Evolutionary conservation across 768 basidiomycete species (phyloP).

Genomic region (Termitomyces heimii): DNA sequence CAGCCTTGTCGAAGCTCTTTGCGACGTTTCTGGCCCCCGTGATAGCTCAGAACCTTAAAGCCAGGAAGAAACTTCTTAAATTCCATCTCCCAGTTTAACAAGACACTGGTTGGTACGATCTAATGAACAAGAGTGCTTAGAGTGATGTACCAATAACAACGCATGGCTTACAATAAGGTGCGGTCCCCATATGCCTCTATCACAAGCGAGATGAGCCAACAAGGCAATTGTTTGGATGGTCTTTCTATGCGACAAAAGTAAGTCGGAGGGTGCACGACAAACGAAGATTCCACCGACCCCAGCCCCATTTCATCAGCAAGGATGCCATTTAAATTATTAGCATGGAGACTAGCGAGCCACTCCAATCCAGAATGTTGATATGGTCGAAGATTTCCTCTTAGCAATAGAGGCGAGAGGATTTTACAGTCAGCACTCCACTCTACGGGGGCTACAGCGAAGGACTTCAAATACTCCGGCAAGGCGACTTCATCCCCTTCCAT

Average conservation of each 20-base stretch:
- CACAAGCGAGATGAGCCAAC: slow-evolving; percentile 87
- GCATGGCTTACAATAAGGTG: slow-evolving; percentile 66
- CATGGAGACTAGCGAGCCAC: slow-evolving; percentile 88
- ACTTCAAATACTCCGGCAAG: slow-evolving; percentile 53
- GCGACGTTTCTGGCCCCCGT: slow-evolving; percentile 83
- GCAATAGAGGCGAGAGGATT: slow-evolving; percentile 62
- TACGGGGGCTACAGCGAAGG: slow-evolving; percentile 67
- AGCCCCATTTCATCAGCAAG: slow-evolving; percentile 94
- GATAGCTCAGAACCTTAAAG: slow-evolving; percentile 83
- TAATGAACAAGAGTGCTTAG: slow-evolving; percentile 22
- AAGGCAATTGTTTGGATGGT: slow-evolving; percentile 96
- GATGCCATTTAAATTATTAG: slow-evolving; percentile 76
- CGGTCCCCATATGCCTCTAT: slow-evolving; percentile 88
- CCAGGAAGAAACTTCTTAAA: slow-evolving; percentile 94
- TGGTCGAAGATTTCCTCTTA: slow-evolving; percentile 84
- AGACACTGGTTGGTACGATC: slow-evolving; percentile 89
- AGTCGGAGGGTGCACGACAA: not conserved
- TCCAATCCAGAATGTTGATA: slow-evolving; percentile 93
- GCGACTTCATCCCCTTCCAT: slow-evolving; percentile 20
- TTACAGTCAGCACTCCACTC: slow-evolving; percentile 57
- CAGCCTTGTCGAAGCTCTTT: slow-evolving; percentile 89
- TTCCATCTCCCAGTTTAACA: slow-evolving; percentile 96
- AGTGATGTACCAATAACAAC: not conserved
- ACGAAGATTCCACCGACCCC: slow-evolving; percentile 48
- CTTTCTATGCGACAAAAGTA: slow-evolving; percentile 45